Conservation (phyloP, 352 stramenopile species). For the Phytophthora agathidicida region DNA sequence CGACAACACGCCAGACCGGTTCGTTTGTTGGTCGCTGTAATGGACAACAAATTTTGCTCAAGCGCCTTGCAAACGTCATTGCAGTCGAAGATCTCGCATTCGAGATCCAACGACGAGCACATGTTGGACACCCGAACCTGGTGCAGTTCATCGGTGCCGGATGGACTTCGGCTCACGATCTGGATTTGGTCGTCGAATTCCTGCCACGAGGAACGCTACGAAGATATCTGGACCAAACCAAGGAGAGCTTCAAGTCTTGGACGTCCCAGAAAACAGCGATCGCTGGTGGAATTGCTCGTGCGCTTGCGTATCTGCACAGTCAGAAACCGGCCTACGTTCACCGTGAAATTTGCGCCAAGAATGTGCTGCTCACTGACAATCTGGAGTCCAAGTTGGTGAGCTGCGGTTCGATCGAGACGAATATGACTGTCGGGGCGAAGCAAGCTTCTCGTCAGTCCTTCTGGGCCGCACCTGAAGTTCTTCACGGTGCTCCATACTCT, state of each 20-base stretch:
- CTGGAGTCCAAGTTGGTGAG: conserved; percentile 25
- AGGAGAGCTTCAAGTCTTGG: conserved; percentile 8
- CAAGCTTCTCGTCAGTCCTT: conserved; percentile 11
- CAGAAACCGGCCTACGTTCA: conserved; percentile 18
- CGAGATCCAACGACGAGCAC: conserved; percentile 44
- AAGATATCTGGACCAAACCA: conserved; percentile 17
- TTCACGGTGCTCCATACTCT: conserved; percentile 50
- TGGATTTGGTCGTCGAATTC: conserved; percentile 25
- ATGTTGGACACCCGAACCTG: conserved; percentile 58
- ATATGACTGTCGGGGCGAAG: conserved; percentile 2
- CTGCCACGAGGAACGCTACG: conserved; percentile 20
- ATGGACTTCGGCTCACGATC: conserved; percentile 35
- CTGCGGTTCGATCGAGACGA: conserved; percentile 17
- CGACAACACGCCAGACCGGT: conserved; percentile 33
- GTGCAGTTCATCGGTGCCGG: conserved; percentile 62
- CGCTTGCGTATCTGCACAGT: conserved; percentile 33
- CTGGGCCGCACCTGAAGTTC: conserved; percentile 58
- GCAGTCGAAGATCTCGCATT: conserved; percentile 42
- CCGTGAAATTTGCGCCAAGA: conserved; percentile 21
- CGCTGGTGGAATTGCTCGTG: conserved; percentile 26
- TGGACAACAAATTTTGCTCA: conserved; percentile 21
- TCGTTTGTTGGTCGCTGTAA: conserved; percentile 21
- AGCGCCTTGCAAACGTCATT: conserved; percentile 12
- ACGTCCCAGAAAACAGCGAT: conserved; percentile 29
- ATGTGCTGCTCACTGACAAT: conserved; percentile 25